A percentile compares a stretch with the other conserved stretches of the same genome.
Evolutionary conservation across 345 rosid genomes (phyloP).

Genomic region (Heritiera littoralis): DNA sequence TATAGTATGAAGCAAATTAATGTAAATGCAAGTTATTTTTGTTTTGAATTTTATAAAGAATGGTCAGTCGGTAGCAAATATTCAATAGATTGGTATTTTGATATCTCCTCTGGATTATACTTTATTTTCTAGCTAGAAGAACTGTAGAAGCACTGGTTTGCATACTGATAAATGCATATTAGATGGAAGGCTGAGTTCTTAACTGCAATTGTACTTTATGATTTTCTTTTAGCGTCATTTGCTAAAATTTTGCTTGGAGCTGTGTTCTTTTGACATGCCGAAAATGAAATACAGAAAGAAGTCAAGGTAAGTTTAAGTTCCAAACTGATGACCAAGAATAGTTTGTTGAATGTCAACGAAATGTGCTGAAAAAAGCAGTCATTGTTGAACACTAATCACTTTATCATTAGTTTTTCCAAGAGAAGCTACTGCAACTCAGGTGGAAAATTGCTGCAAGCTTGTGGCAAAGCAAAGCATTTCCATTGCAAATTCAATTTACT

Average conservation of each 20-base stretch:
- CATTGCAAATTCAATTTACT: background rate
- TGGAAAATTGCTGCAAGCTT: conserved; percentile 8
- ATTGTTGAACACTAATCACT: background rate
- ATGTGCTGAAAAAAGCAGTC: background rate
- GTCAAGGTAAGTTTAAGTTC: background rate
- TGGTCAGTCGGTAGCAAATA: background rate
- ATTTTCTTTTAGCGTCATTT: background rate
- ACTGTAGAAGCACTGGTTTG: background rate
- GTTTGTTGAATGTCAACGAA: background rate
- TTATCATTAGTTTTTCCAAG: background rate
- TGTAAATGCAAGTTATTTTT: conserved; percentile 18
- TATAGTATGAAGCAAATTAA: background rate
- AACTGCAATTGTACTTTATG: background rate
- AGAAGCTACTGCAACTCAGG: background rate
- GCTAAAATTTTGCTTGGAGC: background rate
- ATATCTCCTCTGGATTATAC: background rate
- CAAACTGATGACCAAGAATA: background rate
- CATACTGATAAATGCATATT: background rate
- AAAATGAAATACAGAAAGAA: background rate
- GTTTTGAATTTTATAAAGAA: background rate
- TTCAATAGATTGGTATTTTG: too few species aligned
- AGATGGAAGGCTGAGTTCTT: background rate
- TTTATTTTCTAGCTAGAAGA: background rate
- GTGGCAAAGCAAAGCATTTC: background rate
- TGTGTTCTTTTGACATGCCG: conserved; percentile 2